Evolutionary conservation across 805 yeast species (phyloP).

Genomic region (Starmera dryadoides): DNA sequence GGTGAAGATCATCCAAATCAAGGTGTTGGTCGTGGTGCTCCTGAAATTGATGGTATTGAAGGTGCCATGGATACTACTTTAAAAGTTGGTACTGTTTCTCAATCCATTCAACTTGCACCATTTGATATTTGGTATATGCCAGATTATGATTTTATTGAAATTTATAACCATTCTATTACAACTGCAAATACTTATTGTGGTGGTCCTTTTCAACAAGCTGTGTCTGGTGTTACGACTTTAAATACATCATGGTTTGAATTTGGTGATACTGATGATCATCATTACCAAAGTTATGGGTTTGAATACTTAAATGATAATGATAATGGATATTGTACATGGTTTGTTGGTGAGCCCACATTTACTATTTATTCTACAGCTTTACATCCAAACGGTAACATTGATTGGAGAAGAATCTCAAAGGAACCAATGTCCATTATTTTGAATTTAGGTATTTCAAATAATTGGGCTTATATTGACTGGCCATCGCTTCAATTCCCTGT

Average conservation of each 20-base stretch:
- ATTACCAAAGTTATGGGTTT: conserved; percentile 67
- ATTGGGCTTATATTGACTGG: conserved; percentile 96
- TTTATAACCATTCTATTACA: conserved; percentile 63
- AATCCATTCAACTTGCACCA: conserved; percentile 90
- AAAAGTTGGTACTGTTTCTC: conserved; percentile 62
- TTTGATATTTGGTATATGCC: conserved; percentile 92
- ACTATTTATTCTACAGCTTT: conserved; percentile 69
- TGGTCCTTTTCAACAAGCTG: conserved; percentile 91
- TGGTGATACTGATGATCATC: conserved; percentile 38
- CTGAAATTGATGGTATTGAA: conserved; percentile 90
- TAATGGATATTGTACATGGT: conserved; percentile 79
- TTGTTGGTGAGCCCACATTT: conserved; percentile 76
- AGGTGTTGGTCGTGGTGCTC: conserved; percentile 91
- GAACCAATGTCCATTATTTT: conserved; percentile 91
- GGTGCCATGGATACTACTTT: conserved; percentile 59
- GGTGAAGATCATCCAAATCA: conserved; percentile 83
- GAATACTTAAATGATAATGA: conserved; percentile 71
- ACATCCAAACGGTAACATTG: conserved; percentile 88
- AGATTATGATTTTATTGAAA: conserved; percentile 72
- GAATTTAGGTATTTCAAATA: conserved; percentile 85
- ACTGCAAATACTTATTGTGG: conserved; percentile 85
- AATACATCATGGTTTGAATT: conserved; percentile 78
- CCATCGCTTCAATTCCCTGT: conserved; percentile 71
- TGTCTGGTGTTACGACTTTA: conserved; percentile 74
- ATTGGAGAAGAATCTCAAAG: conserved; percentile 70